phyloP scores from a whole-genome alignment of 305 asterid genomes.

The Salvia sclarea region DNA sequence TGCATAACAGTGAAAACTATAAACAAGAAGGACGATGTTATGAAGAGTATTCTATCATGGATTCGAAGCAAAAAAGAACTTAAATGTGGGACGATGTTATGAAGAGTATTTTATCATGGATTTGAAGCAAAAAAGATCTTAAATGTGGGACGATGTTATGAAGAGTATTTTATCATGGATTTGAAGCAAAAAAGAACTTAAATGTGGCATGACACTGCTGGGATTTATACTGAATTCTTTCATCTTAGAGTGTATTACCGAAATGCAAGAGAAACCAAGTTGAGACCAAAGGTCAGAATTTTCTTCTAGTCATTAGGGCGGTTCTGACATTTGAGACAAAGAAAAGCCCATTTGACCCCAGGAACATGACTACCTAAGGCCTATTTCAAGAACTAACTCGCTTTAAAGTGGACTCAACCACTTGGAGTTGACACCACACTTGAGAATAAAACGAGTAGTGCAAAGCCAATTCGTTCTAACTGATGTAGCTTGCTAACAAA shows the following conservation, averaged over 20 bases:
- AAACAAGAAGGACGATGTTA: background rate
- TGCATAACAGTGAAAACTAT: background rate
- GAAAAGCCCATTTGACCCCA: background rate
- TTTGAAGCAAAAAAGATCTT: background rate
- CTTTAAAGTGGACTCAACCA: no score
- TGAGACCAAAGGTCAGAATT: background rate
- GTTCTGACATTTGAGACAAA: background rate
- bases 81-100: background rate
- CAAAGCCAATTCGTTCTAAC: background rate
- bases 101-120: no score
- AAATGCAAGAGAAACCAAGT: background rate
- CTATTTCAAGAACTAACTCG: background rate
- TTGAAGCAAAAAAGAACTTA: background rate
- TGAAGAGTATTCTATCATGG: no score
- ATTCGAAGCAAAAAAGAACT: background rate
- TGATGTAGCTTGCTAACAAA: background rate
- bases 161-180: no score
- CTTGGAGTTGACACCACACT: background rate
- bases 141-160: background rate
- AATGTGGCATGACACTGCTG: background rate
- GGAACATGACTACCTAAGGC: background rate
- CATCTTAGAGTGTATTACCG: background rate
- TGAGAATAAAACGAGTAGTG: background rate
- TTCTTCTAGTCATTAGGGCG: background rate
- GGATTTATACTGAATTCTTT: no score